Percentiles rank a stretch among this genome's conserved stretches.
These are phyloP conservation scores for Lizonia empirigonia DNA, from an alignment of 2,329 filamentous ascomycete species.

Conservation along the genomic window DNA sequence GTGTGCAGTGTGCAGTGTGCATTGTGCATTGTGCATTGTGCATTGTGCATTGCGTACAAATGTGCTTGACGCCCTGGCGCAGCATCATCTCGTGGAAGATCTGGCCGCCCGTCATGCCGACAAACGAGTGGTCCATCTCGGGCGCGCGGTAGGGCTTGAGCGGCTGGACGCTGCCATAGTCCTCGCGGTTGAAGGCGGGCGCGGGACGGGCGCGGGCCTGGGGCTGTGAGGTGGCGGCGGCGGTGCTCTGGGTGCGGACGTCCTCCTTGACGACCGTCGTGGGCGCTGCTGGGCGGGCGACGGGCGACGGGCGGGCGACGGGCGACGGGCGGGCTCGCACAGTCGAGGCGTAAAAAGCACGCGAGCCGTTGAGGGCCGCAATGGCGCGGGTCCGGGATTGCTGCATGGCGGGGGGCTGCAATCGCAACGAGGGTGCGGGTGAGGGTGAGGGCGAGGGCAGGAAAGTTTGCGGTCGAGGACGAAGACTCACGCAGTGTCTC, in stretches of 20 bases:
- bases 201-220: constrained; percentile 46
- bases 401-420: constrained; percentile 32
- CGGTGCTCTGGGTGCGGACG: constrained; percentile 52
- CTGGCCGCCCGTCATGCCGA: constrained; percentile 92
- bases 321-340: constrained; percentile 52
- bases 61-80: constrained; percentile 85
- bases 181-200: constrained; percentile 58
- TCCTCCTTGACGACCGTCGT: constrained; percentile 46
- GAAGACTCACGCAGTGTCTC: too few relatives aligned
- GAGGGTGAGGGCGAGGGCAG: neutral
- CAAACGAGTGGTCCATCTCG: constrained; percentile 69
- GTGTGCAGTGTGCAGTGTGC: too few relatives aligned
- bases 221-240: constrained; percentile 41
- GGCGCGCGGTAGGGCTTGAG: constrained; percentile 54
- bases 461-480: constrained; percentile 11
- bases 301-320: constrained; percentile 53
- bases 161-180: constrained; percentile 52
- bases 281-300: constrained; percentile 45
- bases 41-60: constrained; percentile 77
- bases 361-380: constrained; percentile 46
- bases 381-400: constrained; percentile 47
- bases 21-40: too few relatives aligned
- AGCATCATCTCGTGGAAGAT: constrained; percentile 99
- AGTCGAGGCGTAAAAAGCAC: constrained; percentile 52
- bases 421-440: neutral